phyloP scores from a whole-genome alignment of 257 asterid genomes.

The Solanum clarkiae region DNA sequence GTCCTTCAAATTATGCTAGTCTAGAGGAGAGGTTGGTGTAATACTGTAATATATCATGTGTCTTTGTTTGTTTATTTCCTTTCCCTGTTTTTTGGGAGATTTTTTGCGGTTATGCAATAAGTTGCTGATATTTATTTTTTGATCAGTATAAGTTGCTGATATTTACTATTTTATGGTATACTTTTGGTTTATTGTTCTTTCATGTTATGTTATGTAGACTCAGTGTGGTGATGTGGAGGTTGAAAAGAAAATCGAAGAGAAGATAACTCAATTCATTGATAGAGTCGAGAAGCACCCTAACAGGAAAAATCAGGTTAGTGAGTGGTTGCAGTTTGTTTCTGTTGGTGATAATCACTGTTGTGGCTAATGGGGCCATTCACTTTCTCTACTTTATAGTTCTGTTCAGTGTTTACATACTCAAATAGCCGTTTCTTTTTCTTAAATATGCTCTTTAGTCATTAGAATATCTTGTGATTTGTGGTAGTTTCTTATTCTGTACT shows the following conservation, averaged over 20 bases:
- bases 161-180: neutral
- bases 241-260: conserved; percentile 84
- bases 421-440: neutral
- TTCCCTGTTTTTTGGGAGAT: neutral
- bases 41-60: neutral
- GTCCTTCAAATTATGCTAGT: neutral
- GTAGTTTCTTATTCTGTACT: neutral
- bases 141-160: neutral
- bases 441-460: neutral
- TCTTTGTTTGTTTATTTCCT: neutral
- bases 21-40: neutral
- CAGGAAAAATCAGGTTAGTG: conserved; percentile 86
- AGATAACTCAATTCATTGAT: conserved; percentile 83
- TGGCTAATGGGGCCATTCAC: neutral
- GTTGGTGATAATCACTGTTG: neutral
- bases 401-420: neutral
- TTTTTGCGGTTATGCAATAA: neutral
- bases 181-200: neutral
- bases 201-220: conserved; percentile 29
- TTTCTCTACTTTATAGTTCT: neutral
- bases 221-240: conserved; percentile 86
- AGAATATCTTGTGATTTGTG: neutral
- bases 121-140: neutral
- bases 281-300: conserved; percentile 95
- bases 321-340: neutral